A percentile compares a stretch with the other conserved stretches of the same genome.
Conservation (phyloP, 164 flowering plant genomes). For the Berberis thunbergii region DNA sequence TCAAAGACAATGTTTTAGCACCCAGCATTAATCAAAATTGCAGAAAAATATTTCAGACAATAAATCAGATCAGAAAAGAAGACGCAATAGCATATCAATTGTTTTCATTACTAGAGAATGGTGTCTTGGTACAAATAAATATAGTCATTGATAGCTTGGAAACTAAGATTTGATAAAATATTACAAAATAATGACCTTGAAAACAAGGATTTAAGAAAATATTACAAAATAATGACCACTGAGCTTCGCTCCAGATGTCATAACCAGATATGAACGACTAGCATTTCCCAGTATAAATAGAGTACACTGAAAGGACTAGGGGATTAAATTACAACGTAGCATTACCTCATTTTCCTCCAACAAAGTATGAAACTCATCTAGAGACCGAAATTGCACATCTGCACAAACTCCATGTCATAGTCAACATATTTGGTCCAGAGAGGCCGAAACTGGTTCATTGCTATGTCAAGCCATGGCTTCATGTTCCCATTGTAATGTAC, state of each 20-base stretch:
- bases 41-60: too few relatives aligned
- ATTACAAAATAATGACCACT: not conserved
- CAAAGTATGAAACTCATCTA: slow-evolving; percentile 22
- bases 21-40: too few relatives aligned
- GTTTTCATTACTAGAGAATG: too few relatives aligned
- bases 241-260: slow-evolving; percentile 21
- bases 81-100: too few relatives aligned
- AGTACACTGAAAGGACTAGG: slow-evolving; percentile 4
- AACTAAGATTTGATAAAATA: too few relatives aligned
- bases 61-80: too few relatives aligned
- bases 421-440: slow-evolving; percentile 91
- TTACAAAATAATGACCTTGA: too few relatives aligned
- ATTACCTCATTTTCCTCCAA: slow-evolving; percentile 6
- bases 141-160: too few relatives aligned
- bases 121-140: too few relatives aligned
- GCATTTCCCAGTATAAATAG: not conserved
- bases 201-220: too few relatives aligned
- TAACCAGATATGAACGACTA: not conserved
- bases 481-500: slow-evolving; percentile 85
- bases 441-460: slow-evolving; percentile 69
- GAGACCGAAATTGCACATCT: slow-evolving; percentile 89
- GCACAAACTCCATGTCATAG: slow-evolving; percentile 81
- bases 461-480: slow-evolving; percentile 99
- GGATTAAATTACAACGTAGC: slow-evolving; percentile 5
- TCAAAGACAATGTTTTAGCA: too few relatives aligned